A percentile compares a stretch with the other conserved stretches of the same genome.
Evolutionary conservation across 805 yeast species (phyloP).

Genomic region (Candida nanaspora): DNA sequence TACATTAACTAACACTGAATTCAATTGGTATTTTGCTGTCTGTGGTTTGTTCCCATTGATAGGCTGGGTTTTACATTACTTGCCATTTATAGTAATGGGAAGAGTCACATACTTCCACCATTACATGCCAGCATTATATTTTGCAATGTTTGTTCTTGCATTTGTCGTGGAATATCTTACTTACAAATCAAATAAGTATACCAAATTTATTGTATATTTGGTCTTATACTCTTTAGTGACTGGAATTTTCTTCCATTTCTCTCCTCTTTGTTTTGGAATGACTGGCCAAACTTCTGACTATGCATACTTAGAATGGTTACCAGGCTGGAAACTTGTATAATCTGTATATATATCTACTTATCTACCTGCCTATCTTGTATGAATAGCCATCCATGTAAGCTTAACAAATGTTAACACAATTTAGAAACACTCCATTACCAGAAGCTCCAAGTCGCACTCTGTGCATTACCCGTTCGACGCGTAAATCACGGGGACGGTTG

Average conservation of each 20-base stretch:
- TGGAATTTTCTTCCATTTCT: conserved; percentile 51
- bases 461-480: background rate
- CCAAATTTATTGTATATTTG: conserved; percentile 29
- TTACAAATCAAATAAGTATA: conserved; percentile 18
- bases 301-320: conserved; percentile 40
- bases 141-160: conserved; percentile 53
- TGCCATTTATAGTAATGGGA: conserved; percentile 75
- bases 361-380: too few species aligned
- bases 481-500: background rate
- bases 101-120: conserved; percentile 85
- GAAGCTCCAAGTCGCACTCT: too few species aligned
- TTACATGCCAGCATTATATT: conserved; percentile 77
- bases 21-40: conserved; percentile 30
- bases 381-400: too few species aligned
- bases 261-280: conserved; percentile 66
- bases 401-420: too few species aligned
- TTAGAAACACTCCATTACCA: too few species aligned
- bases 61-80: conserved; percentile 74
- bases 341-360: too few species aligned
- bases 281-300: conserved; percentile 34
- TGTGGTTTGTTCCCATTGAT: conserved; percentile 74
- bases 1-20: conserved; percentile 22
- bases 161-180: conserved; percentile 45
- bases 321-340: conserved; percentile 36
- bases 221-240: conserved; percentile 35